phyloP scores from a whole-genome alignment of 352 stramenopile genomes.

The Globisporangium rhizosaccharum region DNA sequence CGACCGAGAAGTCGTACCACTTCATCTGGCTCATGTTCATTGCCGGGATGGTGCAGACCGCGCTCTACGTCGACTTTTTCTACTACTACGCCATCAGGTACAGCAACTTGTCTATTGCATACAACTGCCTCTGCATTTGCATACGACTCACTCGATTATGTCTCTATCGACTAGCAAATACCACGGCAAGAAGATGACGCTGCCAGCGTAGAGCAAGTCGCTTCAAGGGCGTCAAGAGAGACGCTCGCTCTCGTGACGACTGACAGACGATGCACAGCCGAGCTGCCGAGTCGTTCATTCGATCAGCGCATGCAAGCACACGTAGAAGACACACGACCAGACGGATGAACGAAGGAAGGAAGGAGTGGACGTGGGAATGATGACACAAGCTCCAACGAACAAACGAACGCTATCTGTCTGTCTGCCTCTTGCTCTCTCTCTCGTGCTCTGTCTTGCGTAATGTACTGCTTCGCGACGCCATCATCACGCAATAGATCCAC shows the following conservation, averaged over 20 bases:
- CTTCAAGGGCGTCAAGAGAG: too few species aligned
- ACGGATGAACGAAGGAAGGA: too few species aligned
- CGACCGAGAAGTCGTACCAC: conserved; percentile 94
- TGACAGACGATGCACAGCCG: too few species aligned
- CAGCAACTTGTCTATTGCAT: background rate
- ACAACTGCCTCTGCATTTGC: conserved; percentile 8
- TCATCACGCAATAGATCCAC: background rate
- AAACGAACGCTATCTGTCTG: too few species aligned
- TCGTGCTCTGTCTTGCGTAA: too few species aligned
- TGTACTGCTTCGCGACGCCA: background rate
- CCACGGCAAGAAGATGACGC: conserved; percentile 88
- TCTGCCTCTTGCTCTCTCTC: background rate
- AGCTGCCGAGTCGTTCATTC: too few species aligned
- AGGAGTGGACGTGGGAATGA: too few species aligned
- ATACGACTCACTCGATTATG: background rate
- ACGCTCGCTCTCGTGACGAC: too few species aligned
- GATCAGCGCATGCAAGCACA: too few species aligned
- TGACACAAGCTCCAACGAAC: too few species aligned
- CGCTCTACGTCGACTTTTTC: conserved; percentile 99
- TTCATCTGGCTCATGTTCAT: conserved; percentile 99
- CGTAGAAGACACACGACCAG: too few species aligned
- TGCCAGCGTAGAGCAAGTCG: conserved; percentile 55
- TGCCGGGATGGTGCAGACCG: conserved; percentile 97
- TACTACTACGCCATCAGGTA: conserved; percentile 98
- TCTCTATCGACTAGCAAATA: conserved; percentile 57